Conservation (phyloP, 2,329 filamentous ascomycete species). For the Calonectria crousiana region DNA sequence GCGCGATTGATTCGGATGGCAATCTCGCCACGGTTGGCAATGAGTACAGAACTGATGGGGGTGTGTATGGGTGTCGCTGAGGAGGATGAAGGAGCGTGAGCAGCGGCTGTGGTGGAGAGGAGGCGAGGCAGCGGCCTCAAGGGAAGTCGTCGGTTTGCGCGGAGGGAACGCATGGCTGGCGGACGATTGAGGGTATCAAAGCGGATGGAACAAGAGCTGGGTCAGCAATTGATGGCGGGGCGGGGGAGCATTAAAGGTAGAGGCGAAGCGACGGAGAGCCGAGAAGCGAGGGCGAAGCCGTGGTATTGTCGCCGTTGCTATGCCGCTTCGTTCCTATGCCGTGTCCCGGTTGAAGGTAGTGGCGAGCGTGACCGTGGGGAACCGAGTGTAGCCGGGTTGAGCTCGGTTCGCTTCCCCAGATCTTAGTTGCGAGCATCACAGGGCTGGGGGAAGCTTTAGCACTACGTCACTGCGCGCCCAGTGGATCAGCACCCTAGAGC, state of each 20-base stretch:
- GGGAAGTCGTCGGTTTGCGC: constrained; percentile 62
- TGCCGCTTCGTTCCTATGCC: constrained; percentile 45
- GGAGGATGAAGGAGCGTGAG: constrained; percentile 47
- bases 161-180: constrained; percentile 66
- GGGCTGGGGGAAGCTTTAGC: constrained; percentile 24
- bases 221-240: neutral
- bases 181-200: constrained; percentile 3
- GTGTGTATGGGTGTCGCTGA: constrained; percentile 52
- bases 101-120: constrained; percentile 50
- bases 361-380: constrained; percentile 46
- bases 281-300: constrained; percentile 23
- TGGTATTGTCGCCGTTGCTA: constrained; percentile 29
- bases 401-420: constrained; percentile 41
- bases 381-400: constrained; percentile 49
- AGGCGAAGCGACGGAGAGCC: constrained; percentile 18
- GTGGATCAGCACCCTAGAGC: neutral
- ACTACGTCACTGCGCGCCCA: constrained; percentile 43
- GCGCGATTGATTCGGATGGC: constrained; percentile 93
- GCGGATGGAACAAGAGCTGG: neutral
- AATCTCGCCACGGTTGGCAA: constrained; percentile 97
- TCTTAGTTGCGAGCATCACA: constrained; percentile 13
- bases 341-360: constrained; percentile 39
- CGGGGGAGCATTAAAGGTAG: constrained; percentile 14
- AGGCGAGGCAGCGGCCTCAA: constrained; percentile 58
- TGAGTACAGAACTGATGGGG: constrained; percentile 83